Evolutionary conservation across 495 filamentous ascomycete genomes (phyloP), one percentile per base, ranked within the genome.

Genomic region (Penicillium taxi): DNA sequence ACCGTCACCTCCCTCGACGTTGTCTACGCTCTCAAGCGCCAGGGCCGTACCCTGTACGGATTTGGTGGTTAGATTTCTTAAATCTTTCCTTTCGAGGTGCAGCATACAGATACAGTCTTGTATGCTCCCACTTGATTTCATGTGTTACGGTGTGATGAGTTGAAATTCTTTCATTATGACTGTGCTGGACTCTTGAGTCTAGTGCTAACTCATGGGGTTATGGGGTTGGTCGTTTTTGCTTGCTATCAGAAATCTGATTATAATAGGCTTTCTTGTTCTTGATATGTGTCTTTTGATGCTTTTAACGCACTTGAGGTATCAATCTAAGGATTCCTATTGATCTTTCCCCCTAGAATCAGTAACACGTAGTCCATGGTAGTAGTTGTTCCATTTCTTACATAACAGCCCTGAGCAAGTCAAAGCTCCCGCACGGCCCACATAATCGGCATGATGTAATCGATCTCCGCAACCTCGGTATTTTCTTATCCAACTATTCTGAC

Each of bases 1-100:
- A 95, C 88, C 25, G 88, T 95, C 64, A 94, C 87, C 25, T 91
- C 84, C 8, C 77, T 94, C 43, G 89, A 96, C 58, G 89, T 96
- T 15, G 89, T 96, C 61, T 96, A 94, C 53, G 86, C 86, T 34
- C 77, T 96, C 54, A 91, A 93, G 79, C 79, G 89, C 66, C 86
- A 91, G 72, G 89, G 89, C 59, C 84, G 89, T 64, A 94, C 87
- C 61, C 82, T 94, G 19, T 94, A 96, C 72, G 89, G 89, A 73
- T 96, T 96, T 78, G 90, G 90, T 79, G 90, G 90, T 73, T 96
- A 87, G 75, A 59, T 63, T 41, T 25, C 21, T 41, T 23, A 37
- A 32, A 26, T 42, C 14, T 35, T 4, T 25, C 20, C 32, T 20
- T 28, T 35, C n/a, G 32, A 35, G 23, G 17, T 35, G 32, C 4